Evolutionary conservation across 2,329 filamentous ascomycete species (phyloP).

Genomic region (Nemania sp.): DNA sequence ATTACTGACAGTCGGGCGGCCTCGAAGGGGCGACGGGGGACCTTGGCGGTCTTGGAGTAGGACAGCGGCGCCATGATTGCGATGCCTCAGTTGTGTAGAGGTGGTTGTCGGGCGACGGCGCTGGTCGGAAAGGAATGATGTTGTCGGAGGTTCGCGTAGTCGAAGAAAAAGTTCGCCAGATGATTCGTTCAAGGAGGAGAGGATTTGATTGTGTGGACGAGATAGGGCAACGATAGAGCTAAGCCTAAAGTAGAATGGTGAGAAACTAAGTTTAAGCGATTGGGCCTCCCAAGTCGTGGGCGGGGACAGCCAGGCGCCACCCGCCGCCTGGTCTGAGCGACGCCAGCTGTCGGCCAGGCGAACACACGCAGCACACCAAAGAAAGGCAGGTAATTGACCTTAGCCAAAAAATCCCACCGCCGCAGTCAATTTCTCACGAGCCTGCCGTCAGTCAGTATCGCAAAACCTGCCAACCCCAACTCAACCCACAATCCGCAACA

Average conservation of each 20-base stretch:
- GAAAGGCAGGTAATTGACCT: conserved; percentile 6
- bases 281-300: not conserved
- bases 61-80: conserved; percentile 60
- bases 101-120: conserved; percentile 32
- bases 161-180: conserved; percentile 30
- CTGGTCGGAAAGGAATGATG: conserved; percentile 23
- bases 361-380: conserved; percentile 12
- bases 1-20: conserved; percentile 99
- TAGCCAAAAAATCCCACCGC: conserved; percentile 29
- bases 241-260: conserved; percentile 20
- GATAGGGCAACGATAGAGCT: conserved; percentile 38
- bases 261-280: conserved; percentile 36
- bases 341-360: conserved; percentile 14
- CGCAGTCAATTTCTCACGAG: conserved; percentile 33
- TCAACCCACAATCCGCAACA: conserved; percentile 32
- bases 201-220: conserved; percentile 33
- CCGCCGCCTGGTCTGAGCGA: not conserved
- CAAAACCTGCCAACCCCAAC: conserved; percentile 31
- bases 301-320: not conserved
- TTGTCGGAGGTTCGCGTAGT: conserved; percentile 25
- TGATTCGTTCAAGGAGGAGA: conserved; percentile 24
- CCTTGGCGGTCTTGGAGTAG: conserved; percentile 99
- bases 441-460: conserved; percentile 21
- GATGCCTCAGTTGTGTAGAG: conserved; percentile 44
- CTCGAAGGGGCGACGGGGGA: conserved; percentile 98